Evolutionary conservation across 2,329 filamentous ascomycete species (phyloP), one percentile per base, ranked within the genome.

Genomic region (Blumeriella jaapii): DNA sequence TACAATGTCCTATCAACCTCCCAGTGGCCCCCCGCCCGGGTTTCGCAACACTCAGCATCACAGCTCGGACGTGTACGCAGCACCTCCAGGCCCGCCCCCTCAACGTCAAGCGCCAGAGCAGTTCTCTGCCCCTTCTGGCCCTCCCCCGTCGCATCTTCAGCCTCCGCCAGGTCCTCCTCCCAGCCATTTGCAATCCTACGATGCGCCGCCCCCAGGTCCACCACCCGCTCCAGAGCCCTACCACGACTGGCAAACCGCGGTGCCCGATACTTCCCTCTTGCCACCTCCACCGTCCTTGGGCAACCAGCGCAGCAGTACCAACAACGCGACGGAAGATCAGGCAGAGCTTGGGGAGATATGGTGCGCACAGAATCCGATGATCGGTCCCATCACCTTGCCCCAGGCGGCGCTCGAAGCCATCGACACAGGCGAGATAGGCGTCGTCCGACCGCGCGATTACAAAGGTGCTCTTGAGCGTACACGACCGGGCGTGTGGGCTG

Each of bases 201-300:
- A 52, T 13, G 55, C 51, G 4, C 60, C 61, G 17, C 63, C 60
- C 0, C 47, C 59, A 0, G 59, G 59, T 0, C 59, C 57, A 11
- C 56, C 56, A 5, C 53, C 54, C 2, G 19, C 45, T 6, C 40
- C 49, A 33, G 38, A 40, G 24, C 48, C 50, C 36, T 55, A 74
- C 47, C 79, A 85, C 54, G 74, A 82, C 58, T 86, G 82, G 82
- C 66, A 76, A 46, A 53, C 68, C 5, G 70, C 76, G 3, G 78
- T 85, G 1, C 79, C 81, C 0, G 81, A 86, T 55, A 84, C 74
- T 1, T 65, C 78, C 1, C 65, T 82, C 7, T 71, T 86, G 27
- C 81, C 81, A 1, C 80, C 80, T 0, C 82, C 82, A 1, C 82
- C 82, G 0, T 69, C 70, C 18, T 24, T 33, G 35, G 71, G 71